A percentile compares a stretch with the other conserved stretches of the same genome.
These are phyloP conservation scores for Dryas alaskensis DNA, from an alignment of 306 rosid species.

Conservation along the genomic window DNA sequence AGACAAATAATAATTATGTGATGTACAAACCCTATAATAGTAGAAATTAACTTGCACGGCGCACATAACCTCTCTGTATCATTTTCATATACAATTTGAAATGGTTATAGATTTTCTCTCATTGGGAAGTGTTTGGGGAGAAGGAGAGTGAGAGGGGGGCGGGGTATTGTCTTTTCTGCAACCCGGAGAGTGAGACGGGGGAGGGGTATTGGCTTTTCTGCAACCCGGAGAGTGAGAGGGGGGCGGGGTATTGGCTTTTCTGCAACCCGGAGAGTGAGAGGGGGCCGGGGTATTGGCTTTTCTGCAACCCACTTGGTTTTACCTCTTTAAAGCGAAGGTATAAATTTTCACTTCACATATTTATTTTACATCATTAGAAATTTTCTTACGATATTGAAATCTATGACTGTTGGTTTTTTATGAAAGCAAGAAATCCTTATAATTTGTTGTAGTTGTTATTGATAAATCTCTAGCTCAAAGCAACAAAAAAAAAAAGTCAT, in stretches of 20 bases:
- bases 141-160: neutral
- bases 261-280: neutral
- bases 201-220: neutral
- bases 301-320: neutral
- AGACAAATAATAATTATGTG: neutral
- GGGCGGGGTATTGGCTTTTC: neutral
- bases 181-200: neutral
- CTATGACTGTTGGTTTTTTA: neutral
- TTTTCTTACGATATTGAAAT: neutral
- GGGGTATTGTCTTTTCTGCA: neutral
- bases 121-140: neutral
- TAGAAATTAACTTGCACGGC: neutral
- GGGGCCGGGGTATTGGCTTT: neutral
- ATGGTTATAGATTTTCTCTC: neutral
- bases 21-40: neutral
- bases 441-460: neutral
- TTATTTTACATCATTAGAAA: neutral
- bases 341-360: neutral
- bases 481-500: neutral
- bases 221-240: neutral
- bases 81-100: slow-evolving; percentile 5
- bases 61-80: neutral
- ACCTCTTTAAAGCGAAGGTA: slow-evolving; percentile 8
- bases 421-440: neutral
- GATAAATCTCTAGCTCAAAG: neutral